phyloP scores from a whole-genome alignment of 2,329 filamentous ascomycete species.

The Alternaria triticimaculans region DNA sequence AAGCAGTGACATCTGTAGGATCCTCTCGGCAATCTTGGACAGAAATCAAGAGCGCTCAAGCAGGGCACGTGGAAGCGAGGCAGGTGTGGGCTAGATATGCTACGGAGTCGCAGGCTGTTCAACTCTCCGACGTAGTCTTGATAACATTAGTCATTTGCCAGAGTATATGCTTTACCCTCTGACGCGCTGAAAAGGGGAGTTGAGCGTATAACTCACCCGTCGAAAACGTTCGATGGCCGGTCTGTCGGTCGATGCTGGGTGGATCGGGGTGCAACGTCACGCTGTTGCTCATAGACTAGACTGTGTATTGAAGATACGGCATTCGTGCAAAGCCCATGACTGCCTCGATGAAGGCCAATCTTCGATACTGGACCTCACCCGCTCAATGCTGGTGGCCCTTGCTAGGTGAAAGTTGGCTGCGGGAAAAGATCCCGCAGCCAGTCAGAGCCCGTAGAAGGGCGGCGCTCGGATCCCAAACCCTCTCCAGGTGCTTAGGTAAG shows the following conservation, averaged over 20 bases:
- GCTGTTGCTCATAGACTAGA: neutral
- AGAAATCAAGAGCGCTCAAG: neutral
- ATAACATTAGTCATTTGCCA: conserved; percentile 12
- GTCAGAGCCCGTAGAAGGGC: neutral
- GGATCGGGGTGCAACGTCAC: conserved; percentile 1
- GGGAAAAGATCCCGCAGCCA: conserved; percentile 12
- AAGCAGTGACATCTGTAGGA: conserved; percentile 5
- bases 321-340: conserved; percentile 2
- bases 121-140: neutral
- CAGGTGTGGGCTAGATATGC: neutral
- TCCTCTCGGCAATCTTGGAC: neutral
- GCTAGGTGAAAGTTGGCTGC: conserved; percentile 1
- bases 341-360: neutral
- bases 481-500: conserved; percentile 1
- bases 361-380: conserved; percentile 2
- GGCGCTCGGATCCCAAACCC: neutral
- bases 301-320: neutral
- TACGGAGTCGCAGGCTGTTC: neutral
- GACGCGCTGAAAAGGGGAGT: conserved; percentile 3
- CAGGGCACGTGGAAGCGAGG: neutral
- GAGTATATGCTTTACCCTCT: conserved; percentile 1
- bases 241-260: neutral
- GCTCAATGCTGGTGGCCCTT: conserved; percentile 8
- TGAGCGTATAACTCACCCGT: conserved; percentile 5
- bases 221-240: conserved; percentile 3